These are phyloP conservation scores for Picea sitchensis DNA, from an alignment of 75 land plant genomes.

Conservation along the genomic window DNA sequence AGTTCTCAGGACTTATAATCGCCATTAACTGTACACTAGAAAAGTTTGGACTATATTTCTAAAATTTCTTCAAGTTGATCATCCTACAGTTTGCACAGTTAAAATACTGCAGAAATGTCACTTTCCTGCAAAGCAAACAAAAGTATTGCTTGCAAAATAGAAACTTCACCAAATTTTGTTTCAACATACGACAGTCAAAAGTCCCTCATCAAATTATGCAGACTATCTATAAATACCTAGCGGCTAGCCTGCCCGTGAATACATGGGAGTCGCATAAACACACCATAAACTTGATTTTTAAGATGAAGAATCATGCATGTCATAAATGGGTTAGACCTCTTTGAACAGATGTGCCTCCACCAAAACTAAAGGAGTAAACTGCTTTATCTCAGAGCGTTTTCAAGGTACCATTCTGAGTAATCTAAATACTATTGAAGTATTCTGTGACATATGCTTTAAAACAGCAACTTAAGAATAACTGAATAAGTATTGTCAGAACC, in stretches of 20 bases:
- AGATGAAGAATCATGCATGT: constrained; percentile 1
- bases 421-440: neutral
- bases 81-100: neutral
- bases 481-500: too few relatives aligned
- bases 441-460: too few relatives aligned
- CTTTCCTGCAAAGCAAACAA: too few relatives aligned
- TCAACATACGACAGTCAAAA: neutral
- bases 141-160: neutral
- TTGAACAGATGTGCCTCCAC: neutral
- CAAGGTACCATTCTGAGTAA: neutral
- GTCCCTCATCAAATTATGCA: neutral
- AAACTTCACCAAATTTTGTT: neutral
- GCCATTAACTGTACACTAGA: neutral
- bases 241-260: neutral
- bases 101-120: too few relatives aligned
- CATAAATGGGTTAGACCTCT: neutral
- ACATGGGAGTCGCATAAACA: neutral
- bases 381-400: neutral
- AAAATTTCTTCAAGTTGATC: neutral
- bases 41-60: neutral
- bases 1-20: neutral
- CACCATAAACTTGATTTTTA: neutral
- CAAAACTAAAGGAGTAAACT: neutral
- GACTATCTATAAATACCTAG: neutral
- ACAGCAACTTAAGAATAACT: too few relatives aligned